Percentiles rank a stretch among this genome's conserved stretches.
Conservation (phyloP, 2,329 filamentous ascomycete genomes). For the Aspergillus jensenii region DNA sequence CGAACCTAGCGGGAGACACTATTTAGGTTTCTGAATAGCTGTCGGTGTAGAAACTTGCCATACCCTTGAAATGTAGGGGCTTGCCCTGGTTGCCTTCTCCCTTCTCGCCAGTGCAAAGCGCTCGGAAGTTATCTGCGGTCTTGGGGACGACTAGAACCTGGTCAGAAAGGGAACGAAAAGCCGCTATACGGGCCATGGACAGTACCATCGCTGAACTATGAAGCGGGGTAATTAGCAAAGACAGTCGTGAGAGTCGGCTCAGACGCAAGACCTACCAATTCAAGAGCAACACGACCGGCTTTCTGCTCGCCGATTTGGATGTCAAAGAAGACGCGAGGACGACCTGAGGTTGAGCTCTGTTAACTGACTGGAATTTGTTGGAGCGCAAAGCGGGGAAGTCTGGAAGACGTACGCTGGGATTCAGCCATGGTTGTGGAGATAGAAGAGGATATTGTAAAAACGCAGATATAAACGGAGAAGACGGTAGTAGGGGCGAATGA, state of each 20-base stretch:
- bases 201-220: slow-evolving; percentile 51
- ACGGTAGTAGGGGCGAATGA: slow-evolving; percentile 14
- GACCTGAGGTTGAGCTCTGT: slow-evolving; percentile 43
- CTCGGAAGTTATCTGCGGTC: slow-evolving; percentile 94
- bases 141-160: slow-evolving; percentile 74
- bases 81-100: slow-evolving; percentile 77
- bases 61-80: slow-evolving; percentile 83
- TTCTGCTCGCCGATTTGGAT: slow-evolving; percentile 74
- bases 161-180: slow-evolving; percentile 40
- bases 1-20: slow-evolving; percentile 56
- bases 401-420: slow-evolving; percentile 31
- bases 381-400: slow-evolving; percentile 24
- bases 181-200: background rate
- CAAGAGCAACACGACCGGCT: slow-evolving; percentile 79
- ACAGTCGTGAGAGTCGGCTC: background rate
- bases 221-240: slow-evolving; percentile 16
- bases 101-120: slow-evolving; percentile 93
- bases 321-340: slow-evolving; percentile 89
- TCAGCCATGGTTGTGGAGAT: slow-evolving; percentile 32
- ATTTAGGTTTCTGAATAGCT: background rate
- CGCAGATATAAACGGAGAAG: slow-evolving; percentile 7
- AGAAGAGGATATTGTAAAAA: slow-evolving; percentile 8
- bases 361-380: slow-evolving; percentile 6
- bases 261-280: slow-evolving; percentile 60
- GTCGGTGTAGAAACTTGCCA: slow-evolving; percentile 6